phyloP scores from a whole-genome alignment of 1,284 basidiomycete genomes.

The Fomitopsis betulina region DNA sequence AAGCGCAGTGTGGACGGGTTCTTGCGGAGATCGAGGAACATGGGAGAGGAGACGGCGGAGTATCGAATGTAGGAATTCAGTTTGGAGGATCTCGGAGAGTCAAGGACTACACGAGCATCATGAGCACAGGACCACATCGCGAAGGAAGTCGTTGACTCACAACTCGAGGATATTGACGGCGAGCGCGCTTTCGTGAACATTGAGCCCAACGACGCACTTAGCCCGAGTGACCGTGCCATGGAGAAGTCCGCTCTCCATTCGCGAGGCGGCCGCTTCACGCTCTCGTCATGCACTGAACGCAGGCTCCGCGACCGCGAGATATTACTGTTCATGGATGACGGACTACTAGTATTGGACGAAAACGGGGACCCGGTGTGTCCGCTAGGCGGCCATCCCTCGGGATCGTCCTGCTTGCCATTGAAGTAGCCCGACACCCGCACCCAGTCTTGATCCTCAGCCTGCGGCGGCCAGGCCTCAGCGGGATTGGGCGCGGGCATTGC shows the following conservation, averaged over 20 bases:
- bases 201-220: constrained; percentile 17
- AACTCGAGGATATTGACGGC: constrained; percentile 16
- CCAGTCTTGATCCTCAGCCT: background rate
- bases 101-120: background rate
- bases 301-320: constrained; percentile 18
- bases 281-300: constrained; percentile 16
- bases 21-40: constrained; percentile 33
- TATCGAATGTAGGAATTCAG: constrained; percentile 35
- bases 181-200: constrained; percentile 20
- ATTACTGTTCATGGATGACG: constrained; percentile 7
- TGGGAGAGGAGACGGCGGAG: constrained; percentile 21
- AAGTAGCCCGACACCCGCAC: constrained; percentile 5
- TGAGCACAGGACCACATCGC: background rate
- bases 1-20: constrained; percentile 33
- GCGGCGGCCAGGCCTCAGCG: background rate
- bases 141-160: constrained; percentile 6
- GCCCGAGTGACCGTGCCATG: constrained; percentile 21
- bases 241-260: constrained; percentile 33
- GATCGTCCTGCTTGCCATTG: background rate
- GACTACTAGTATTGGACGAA: constrained; percentile 15
- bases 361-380: constrained; percentile 8
- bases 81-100: constrained; percentile 12
- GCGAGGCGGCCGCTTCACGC: constrained; percentile 25
- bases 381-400: background rate
- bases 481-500: background rate